phyloP scores from a whole-genome alignment of 352 stramenopile species.

The Phytophthora sp. region DNA sequence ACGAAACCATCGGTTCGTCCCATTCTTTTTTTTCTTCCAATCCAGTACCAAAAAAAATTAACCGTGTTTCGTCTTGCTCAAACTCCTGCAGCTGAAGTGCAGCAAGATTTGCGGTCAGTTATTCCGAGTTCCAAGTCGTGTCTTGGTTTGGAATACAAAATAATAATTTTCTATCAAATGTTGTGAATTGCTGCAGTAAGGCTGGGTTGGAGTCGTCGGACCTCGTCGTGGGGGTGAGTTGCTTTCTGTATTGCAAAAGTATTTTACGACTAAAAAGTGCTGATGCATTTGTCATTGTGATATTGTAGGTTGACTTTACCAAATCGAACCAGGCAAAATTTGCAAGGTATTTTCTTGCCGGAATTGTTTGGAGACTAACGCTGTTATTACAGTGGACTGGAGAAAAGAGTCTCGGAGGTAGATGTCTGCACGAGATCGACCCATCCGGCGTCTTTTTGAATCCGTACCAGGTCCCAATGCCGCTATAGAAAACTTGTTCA shows the following conservation, averaged over 20 bases:
- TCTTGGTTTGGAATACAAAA: too few species aligned
- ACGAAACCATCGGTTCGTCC: constrained; percentile 56
- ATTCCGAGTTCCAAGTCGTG: too few species aligned
- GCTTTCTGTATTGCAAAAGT: too few species aligned
- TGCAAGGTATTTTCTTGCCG: background rate
- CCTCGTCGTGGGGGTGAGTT: constrained; percentile 49
- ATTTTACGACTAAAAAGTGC: too few species aligned
- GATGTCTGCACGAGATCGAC: constrained; percentile 69
- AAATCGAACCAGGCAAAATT: constrained; percentile 63
- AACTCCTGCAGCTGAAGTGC: constrained; percentile 38
- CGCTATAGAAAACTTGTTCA: too few species aligned
- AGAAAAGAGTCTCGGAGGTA: constrained; percentile 56
- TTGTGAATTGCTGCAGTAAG: too few species aligned
- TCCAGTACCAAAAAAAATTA: too few species aligned
- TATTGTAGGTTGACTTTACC: constrained; percentile 64
- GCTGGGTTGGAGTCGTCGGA: constrained; percentile 67
- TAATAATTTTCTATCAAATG: too few species aligned
- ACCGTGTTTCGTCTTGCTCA: background rate
- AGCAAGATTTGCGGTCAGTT: constrained; percentile 41
- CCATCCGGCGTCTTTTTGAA: constrained; percentile 57
- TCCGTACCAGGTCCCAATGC: constrained; percentile 57
- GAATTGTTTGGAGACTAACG: background rate
- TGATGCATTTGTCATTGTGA: too few species aligned
- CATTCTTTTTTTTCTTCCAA: background rate
- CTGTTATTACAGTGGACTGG: constrained; percentile 63